These are phyloP conservation scores for Schoenoplectus tabernaemontani DNA, from an alignment of 202 grass and related monocot species.

Conservation along the genomic window DNA sequence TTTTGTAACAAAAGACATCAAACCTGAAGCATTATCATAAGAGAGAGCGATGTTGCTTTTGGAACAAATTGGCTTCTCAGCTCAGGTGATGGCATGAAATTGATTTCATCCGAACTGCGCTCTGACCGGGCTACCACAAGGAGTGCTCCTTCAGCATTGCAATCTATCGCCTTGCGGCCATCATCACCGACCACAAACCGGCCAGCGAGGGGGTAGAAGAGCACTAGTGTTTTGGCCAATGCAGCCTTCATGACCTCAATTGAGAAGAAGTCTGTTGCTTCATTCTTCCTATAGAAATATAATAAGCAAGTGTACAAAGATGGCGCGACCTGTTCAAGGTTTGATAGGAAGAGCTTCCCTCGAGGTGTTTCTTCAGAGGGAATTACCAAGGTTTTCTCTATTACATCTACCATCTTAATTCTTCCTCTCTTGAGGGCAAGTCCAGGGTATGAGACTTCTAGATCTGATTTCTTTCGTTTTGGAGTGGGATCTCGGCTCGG, in stretches of 20 bases:
- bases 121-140: slow-evolving; percentile 39
- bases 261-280: slow-evolving; percentile 30
- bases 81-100: slow-evolving; percentile 38
- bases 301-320: slow-evolving; percentile 35
- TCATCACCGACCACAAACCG: slow-evolving; percentile 16
- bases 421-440: no score
- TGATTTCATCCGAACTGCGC: slow-evolving; percentile 29
- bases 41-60: background rate
- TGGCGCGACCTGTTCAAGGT: slow-evolving; percentile 46
- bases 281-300: slow-evolving; percentile 42
- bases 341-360: slow-evolving; percentile 43
- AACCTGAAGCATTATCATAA: slow-evolving; percentile 55
- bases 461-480: no score
- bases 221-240: slow-evolving; percentile 37
- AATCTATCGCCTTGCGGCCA: slow-evolving; percentile 40
- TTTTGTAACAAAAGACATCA: no score
- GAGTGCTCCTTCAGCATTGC: slow-evolving; percentile 42
- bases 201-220: slow-evolving; percentile 66
- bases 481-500: no score
- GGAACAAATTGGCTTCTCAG: slow-evolving; percentile 47
- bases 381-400: slow-evolving; percentile 36
- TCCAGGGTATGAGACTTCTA: no score
- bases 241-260: slow-evolving; percentile 26
- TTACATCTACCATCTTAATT: slow-evolving; percentile 20
- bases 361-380: slow-evolving; percentile 38